Evolutionary conservation across 306 rosid species (phyloP), one percentile per base, ranked within the genome.

Genomic region (Astragalus glycyphyllos): DNA sequence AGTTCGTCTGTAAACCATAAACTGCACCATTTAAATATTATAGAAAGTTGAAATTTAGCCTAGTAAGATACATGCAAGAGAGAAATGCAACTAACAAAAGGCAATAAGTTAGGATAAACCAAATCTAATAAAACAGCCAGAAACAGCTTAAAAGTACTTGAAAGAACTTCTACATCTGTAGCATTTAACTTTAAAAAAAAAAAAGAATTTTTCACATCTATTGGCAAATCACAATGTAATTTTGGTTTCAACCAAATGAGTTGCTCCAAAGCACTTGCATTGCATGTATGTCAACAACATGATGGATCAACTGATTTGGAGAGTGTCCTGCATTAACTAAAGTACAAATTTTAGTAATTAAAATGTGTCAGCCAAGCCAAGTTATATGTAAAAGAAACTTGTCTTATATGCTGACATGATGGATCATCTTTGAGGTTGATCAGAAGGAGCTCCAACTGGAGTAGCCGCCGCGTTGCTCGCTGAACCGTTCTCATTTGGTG

Each of bases 401-500:
- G 95, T 74, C 84, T 75, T 82, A 61, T 12, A 45, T 23, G 58
- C 73, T 66, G 59, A 65, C 50, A 38, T 12, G 62, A 59, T 54
- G 57, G 66, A 65, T 75, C 66, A 94, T 91, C 96, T 91, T 72
- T 88, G 97, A 17, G 91, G 83, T 82, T 91, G 99, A 65, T 94
- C 99, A n/a, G 97, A 94, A 68, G 91, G 80, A 59, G 86, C 87
- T 83, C 96, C 99, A 32, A 80, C 96, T 73, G 96, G 51, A 51
- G 88, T 15, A 46, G 91, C 85, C 41, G 89, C 84, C 44, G 73
- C 87, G 48, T 85, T 86, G 80, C 87, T 76, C 41, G 95, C 83
- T 70, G 98, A 90, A 15, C 98, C 97, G 35, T 90, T 94, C 79
- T 94, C 98, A 20, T 50, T 75, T 0, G 97, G 95, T 31, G 97